Evolutionary conservation across 2,329 filamentous ascomycete species (phyloP), one percentile per base, ranked within the genome.

Genomic region (Fusarium mexicanum): DNA sequence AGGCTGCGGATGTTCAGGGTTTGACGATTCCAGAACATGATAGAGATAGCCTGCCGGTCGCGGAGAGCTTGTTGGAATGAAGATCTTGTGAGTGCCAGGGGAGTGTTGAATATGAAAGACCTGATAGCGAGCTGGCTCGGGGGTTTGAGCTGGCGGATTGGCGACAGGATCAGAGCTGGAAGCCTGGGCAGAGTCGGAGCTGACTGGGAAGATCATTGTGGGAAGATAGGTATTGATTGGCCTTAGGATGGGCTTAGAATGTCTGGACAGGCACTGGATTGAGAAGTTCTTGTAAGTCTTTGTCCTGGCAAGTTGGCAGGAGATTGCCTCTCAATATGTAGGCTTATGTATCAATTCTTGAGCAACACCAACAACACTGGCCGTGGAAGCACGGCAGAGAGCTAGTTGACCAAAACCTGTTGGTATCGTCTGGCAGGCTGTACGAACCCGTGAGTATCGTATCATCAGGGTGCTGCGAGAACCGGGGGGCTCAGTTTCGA

Each of bases 51-150:
- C 71, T 13, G 51, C 24, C 20, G 63, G 60, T 16, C 66, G 50
- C 41, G 65, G 51, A 51, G 64, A 47, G 38, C 46, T 51, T 48
- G 74, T 61, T 13, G 69, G 66, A 10, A 78, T 53, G 16, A 74
- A 72, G 38, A 77, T 64, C n/a, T 77, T 77, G 55, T 72, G 72
- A 46, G 60, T 41, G 24, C 67, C 62, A 33, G 61, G 64, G 16
- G 67, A 48, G n/a, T 72, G 63, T 29, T 77, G 53, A 38, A 77
- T 62, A 22, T 69, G 76, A 47, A 73, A 77, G 58, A 77, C 66
- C 43, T 70, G 72, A 29, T 72, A 64, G 16, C 59, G 61, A 44
- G 54, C 10, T n/a, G 64, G 54, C 13, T 72, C 59, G 1, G 61
- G 38, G 11, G 17, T 20, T 16, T 13, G 20, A 24, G 22, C 24